Conservation (phyloP, 1,284 basidiomycete species). For the Boletus austroedulis region DNA sequence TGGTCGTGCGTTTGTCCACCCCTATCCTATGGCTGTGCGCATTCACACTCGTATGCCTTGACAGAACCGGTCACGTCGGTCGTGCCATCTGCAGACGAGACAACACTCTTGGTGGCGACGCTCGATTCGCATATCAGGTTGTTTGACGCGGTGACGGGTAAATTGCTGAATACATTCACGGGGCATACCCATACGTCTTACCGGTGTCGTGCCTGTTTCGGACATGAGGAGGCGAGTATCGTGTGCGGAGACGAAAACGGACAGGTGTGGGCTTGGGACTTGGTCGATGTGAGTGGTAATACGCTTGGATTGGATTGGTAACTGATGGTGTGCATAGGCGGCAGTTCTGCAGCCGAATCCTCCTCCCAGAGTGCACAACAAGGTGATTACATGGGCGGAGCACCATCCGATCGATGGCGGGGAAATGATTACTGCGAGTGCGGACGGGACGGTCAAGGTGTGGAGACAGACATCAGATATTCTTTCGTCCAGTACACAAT, state of each 20-base stretch:
- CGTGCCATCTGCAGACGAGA: conserved; percentile 68
- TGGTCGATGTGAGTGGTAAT: no score
- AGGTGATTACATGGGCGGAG: no score
- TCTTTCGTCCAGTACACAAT: neutral
- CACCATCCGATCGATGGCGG: no score
- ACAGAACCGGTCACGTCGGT: conserved; percentile 87
- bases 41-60: neutral
- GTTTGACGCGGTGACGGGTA: conserved; percentile 83
- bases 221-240: conserved; percentile 79
- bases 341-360: conserved; percentile 63
- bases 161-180: conserved; percentile 80
- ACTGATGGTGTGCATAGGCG: conserved; percentile 47
- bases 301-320: neutral
- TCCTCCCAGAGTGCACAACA: conserved; percentile 75
- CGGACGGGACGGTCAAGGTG: conserved; percentile 82
- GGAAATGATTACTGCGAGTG: no score
- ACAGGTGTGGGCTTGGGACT: no score
- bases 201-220: conserved; percentile 81
- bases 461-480: conserved; percentile 40
- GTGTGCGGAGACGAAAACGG: no score
- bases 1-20: conserved; percentile 55
- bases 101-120: conserved; percentile 78
- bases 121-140: conserved; percentile 84
- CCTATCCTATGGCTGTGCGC: neutral
- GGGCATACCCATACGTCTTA: conserved; percentile 77